Conservation (phyloP, 2,329 filamentous ascomycete genomes). For the Paecilomyces niveus region DNA sequence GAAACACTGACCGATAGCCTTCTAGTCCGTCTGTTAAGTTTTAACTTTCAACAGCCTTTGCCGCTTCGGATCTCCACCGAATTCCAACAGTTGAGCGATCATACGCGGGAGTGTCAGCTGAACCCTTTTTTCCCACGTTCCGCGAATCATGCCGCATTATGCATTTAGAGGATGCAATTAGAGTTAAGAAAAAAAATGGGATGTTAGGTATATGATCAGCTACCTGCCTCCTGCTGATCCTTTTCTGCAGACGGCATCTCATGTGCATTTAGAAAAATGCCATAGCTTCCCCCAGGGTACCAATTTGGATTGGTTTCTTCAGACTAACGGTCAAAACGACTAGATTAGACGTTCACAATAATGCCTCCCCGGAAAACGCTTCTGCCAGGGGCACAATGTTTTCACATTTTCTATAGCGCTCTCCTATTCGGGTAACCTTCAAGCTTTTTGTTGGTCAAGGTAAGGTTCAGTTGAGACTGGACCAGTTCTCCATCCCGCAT, state of each 20-base stretch:
- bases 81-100: background rate
- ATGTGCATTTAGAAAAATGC: background rate
- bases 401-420: background rate
- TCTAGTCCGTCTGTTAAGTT: background rate
- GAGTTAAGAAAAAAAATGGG: background rate
- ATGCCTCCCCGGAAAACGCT: background rate
- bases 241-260: background rate
- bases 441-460: background rate
- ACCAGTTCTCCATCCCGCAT: too few relatives aligned
- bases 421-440: background rate
- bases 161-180: background rate
- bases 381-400: background rate
- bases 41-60: background rate
- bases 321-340: background rate
- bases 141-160: background rate
- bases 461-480: background rate
- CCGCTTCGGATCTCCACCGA: background rate
- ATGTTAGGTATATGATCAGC: background rate
- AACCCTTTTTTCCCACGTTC: background rate
- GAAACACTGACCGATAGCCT: background rate
- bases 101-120: background rate
- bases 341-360: background rate
- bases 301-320: background rate
- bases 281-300: background rate
- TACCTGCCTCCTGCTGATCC: background rate